Evolutionary conservation across 1,139 yeast genomes (phyloP).

Genomic region (Suhomyces chickasaworum): DNA sequence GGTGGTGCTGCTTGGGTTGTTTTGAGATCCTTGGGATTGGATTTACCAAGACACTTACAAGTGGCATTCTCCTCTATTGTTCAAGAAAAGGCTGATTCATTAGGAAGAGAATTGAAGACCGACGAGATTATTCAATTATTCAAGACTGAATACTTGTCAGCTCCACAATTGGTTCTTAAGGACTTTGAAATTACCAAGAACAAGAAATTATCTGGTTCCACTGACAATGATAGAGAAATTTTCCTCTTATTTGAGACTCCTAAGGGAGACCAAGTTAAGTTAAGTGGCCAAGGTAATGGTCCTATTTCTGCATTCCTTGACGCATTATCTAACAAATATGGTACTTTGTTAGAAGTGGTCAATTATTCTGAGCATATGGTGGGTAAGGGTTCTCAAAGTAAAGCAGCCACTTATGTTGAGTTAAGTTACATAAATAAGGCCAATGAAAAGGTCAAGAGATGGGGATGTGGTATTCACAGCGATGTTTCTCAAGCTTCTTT

Average conservation of each 20-base stretch:
- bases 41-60: constrained; percentile 50
- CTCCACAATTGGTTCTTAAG: constrained; percentile 29
- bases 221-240: constrained; percentile 33
- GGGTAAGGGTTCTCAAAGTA: constrained; percentile 45
- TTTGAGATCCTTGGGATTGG: constrained; percentile 48
- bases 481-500: constrained; percentile 53
- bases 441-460: constrained; percentile 31
- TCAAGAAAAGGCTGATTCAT: constrained; percentile 42
- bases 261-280: constrained; percentile 24
- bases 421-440: constrained; percentile 33
- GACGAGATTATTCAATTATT: constrained; percentile 45
- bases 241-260: constrained; percentile 25
- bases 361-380: constrained; percentile 48
- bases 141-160: constrained; percentile 35
- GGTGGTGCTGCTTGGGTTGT: constrained; percentile 57
- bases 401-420: constrained; percentile 52
- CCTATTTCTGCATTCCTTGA: constrained; percentile 51
- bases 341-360: constrained; percentile 42
- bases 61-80: constrained; percentile 44
- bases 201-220: constrained; percentile 18
- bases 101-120: constrained; percentile 49
- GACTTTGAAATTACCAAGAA: constrained; percentile 39
- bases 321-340: constrained; percentile 39
- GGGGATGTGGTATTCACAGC: constrained; percentile 52
- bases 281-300: constrained; percentile 48